phyloP scores from a whole-genome alignment of 805 yeast species.

The Ogataea philodendri region DNA sequence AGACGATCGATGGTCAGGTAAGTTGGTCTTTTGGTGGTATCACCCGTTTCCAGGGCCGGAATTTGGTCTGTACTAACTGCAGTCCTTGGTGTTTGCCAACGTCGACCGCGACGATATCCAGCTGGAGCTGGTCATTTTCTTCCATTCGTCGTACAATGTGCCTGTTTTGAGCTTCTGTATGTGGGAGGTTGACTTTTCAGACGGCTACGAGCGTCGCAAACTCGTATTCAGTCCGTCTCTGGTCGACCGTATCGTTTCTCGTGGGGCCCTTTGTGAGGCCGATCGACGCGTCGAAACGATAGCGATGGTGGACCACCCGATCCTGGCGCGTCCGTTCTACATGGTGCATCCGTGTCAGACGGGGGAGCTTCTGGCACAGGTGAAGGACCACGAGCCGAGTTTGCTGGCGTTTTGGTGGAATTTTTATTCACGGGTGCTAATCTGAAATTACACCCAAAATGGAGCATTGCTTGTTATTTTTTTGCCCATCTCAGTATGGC shows the following conservation, averaged over 20 bases:
- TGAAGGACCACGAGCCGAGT: conserved; percentile 7
- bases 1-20: conserved; percentile 1
- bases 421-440: conserved; percentile 19
- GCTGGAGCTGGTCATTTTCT: conserved; percentile 14
- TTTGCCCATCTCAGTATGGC: conserved; percentile 18
- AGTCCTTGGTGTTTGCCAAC: conserved; percentile 1
- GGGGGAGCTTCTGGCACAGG: conserved; percentile 23
- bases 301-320: conserved; percentile 14
- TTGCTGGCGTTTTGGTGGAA: conserved; percentile 32
- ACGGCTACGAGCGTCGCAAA: conserved; percentile 10
- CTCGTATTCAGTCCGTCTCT: conserved; percentile 15
- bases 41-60: too few relatives aligned
- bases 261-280: conserved; percentile 1
- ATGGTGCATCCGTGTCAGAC: conserved; percentile 45
- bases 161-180: conserved; percentile 23
- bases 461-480: conserved; percentile 3
- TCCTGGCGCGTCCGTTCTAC: conserved; percentile 16
- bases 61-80: conserved; percentile 5
- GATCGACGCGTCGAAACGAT: conserved; percentile 12
- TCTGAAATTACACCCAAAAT: conserved; percentile 4
- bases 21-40: conserved; percentile 1
- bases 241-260: conserved; percentile 3
- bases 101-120: not conserved
- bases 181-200: conserved; percentile 1
- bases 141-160: conserved; percentile 9